Base-by-base conservation (phyloP, 768 basidiomycete genomes). In the Tricholomella constricta region DNA sequence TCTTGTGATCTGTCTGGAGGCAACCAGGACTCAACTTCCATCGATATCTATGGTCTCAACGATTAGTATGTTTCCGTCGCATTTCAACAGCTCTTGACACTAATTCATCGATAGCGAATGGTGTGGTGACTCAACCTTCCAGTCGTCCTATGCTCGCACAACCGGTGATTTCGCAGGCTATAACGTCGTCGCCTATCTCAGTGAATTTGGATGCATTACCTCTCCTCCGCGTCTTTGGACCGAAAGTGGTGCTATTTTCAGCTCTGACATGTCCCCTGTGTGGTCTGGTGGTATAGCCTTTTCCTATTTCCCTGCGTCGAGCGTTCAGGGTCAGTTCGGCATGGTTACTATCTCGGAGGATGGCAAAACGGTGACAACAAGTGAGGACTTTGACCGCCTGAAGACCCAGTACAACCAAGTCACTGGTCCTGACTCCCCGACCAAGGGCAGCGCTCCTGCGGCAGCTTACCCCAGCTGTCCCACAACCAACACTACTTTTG, bases 241-340 rank as follows among this genome's bases (percentile, higher is more conserved):
- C 31, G 94, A 97, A 66, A 82, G 84, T 12, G 76, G 69, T 42
- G 82, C 86, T 23, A 76, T 96, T 23, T 90, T 91, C 67, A 80
- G 87, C 54, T 65, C 79, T 10, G 69, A 87, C 6, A 91, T 94
- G 82, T 79, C 85, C 17, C 70, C 84, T 50, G 84, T 88, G 45
- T 96, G 89, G 85, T 93, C 90, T 27, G 94, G 94, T 56, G 94
- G 91, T 47, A 60, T 96, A 48, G 93, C 94, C 3, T 93, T 92
- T 69, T 87, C 86, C 44, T 96, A 95, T 70, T 94, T 96, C 81
- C 88, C 90, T 2, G 91, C 91, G 17, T 42, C 64, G n/a, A 86
- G 86, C 58, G 81, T 77, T 7, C 73, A 78, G 47, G 91, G 91
- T 45, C 73, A 87, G 61, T 97, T 90, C 58, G 94, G 94, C 22